A percentile compares a stretch with the other conserved stretches of the same genome.
phyloP scores from a whole-genome alignment of 208 protist genomes.

The Acanthamoeba lenticulata region DNA sequence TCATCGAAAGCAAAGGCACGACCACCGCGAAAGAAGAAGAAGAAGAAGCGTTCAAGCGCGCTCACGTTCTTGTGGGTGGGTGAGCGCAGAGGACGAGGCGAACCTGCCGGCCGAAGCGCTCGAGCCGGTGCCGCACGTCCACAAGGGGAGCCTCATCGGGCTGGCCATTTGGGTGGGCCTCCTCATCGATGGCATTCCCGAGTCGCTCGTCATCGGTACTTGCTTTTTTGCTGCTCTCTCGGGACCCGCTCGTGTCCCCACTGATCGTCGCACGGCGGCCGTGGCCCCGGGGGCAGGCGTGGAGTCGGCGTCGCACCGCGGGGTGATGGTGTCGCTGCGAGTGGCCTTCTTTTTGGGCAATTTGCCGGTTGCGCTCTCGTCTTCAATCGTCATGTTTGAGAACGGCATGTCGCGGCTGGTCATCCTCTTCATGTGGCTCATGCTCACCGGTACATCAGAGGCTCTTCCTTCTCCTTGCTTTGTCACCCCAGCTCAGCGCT shows the following conservation, averaged over 20 bases:
- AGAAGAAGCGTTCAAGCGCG: no score
- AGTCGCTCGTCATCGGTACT: not conserved
- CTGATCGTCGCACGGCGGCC: not conserved
- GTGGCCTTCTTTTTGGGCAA: conserved; percentile 9
- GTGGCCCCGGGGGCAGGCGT: not conserved
- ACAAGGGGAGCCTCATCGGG: not conserved
- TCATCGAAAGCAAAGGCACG: not conserved
- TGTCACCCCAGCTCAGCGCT: not conserved
- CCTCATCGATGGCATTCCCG: not conserved
- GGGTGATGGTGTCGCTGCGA: not conserved
- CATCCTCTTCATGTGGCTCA: not conserved
- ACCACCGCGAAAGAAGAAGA: no score
- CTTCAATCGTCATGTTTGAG: not conserved
- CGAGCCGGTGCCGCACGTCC: not conserved
- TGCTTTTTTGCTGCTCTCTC: no score
- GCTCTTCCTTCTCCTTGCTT: not conserved
- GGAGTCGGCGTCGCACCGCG: not conserved
- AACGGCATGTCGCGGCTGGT: not conserved
- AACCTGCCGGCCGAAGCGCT: not conserved
- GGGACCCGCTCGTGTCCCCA: no score
- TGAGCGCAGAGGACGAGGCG: not conserved
- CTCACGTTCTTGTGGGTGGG: no score
- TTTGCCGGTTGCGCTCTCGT: not conserved
- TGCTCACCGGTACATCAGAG: not conserved
- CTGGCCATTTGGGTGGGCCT: not conserved